A percentile compares a stretch with the other conserved stretches of the same genome.
Conservation (phyloP, 495 filamentous ascomycete genomes). For the Talaromyces liani region DNA sequence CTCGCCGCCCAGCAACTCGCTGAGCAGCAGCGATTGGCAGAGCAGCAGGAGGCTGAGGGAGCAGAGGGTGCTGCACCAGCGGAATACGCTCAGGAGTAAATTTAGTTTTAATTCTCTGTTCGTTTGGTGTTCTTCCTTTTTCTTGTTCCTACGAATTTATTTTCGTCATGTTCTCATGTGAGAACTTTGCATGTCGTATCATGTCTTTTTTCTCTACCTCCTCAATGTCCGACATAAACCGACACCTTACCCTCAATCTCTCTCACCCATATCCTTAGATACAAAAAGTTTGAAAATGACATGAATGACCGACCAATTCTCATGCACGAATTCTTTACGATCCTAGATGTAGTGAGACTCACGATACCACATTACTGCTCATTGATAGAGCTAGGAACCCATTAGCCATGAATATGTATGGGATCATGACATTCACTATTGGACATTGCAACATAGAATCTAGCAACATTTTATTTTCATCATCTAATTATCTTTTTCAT, state of each 20-base stretch:
- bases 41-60: conserved; percentile 49
- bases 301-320: conserved; percentile 4
- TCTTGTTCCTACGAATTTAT: conserved; percentile 17
- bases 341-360: neutral
- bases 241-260: conserved; percentile 8
- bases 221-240: conserved; percentile 29
- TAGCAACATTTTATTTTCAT: neutral
- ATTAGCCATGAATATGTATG: neutral
- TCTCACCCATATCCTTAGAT: neutral
- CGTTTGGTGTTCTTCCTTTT: conserved; percentile 14
- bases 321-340: neutral
- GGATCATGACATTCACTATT: neutral
- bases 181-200: conserved; percentile 5
- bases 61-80: conserved; percentile 28
- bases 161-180: neutral
- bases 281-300: conserved; percentile 3
- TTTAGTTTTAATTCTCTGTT: conserved; percentile 14
- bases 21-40: conserved; percentile 60
- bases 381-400: neutral
- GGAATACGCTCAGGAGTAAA: conserved; percentile 38
- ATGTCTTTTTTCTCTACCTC: conserved; percentile 22
- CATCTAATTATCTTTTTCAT: neutral
- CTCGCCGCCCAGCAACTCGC: conserved; percentile 76
- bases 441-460: neutral
- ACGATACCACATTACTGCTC: neutral